Evolutionary conservation across 331 rosid species (phyloP).

Genomic region (Prunus yedoensis): DNA sequence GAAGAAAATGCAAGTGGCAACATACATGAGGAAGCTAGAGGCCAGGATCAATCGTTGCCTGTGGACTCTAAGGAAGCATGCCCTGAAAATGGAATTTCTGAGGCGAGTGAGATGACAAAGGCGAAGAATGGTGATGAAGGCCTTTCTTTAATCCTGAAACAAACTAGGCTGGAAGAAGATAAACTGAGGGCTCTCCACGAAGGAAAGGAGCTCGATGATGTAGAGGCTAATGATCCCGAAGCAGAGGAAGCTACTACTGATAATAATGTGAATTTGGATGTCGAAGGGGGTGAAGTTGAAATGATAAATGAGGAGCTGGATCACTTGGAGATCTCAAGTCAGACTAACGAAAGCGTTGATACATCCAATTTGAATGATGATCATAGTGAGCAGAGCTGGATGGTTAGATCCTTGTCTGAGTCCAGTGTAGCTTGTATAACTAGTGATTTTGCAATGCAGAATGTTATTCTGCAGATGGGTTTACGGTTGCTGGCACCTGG

Average conservation of each 20-base stretch:
- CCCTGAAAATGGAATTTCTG: constrained; percentile 30
- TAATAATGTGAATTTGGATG: constrained; percentile 19
- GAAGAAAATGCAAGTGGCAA: constrained; percentile 30
- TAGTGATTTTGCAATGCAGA: constrained; percentile 94
- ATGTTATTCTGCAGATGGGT: constrained; percentile 94
- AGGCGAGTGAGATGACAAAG: constrained; percentile 30
- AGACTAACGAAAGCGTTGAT: constrained; percentile 56
- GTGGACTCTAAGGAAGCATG: constrained; percentile 25
- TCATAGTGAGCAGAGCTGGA: constrained; percentile 87
- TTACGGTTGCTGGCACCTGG: constrained; percentile 91
- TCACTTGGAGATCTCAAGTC: constrained; percentile 53
- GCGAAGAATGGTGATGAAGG: constrained; percentile 42
- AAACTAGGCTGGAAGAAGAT: constrained; percentile 54
- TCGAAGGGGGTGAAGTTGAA: constrained; percentile 33
- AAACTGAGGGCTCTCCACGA: constrained; percentile 33
- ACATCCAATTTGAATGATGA: constrained; percentile 57
- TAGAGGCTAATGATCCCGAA: constrained; percentile 13
- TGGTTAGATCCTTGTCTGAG: constrained; percentile 81
- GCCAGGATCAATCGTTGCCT: constrained; percentile 33
- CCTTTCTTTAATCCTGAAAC: constrained; percentile 42
- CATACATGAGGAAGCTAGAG: constrained; percentile 33
- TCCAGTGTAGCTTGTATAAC: constrained; percentile 89
- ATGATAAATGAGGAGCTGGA: constrained; percentile 33
- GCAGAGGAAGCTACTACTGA: constrained; percentile 18
- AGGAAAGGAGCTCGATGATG: constrained; percentile 25